A percentile compares a stretch with the other conserved stretches of the same genome.
Conservation (phyloP, 257 asterid genomes). For the Verbena officinalis region DNA sequence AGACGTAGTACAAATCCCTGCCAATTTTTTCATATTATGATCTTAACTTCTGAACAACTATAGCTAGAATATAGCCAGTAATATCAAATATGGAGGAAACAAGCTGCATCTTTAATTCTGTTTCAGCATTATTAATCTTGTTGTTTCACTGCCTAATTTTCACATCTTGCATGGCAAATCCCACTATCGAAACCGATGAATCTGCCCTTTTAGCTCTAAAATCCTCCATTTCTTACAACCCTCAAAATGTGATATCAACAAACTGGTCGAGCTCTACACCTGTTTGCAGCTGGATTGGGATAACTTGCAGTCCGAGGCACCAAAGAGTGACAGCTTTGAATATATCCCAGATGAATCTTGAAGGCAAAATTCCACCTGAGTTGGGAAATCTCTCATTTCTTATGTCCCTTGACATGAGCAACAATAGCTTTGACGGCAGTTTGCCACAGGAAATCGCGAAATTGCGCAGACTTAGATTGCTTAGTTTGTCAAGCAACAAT, state of each 20-base stretch:
- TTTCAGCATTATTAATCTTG: no score
- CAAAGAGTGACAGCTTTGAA: slow-evolving; percentile 29
- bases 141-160: no score
- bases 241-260: slow-evolving; percentile 4
- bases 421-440: slow-evolving; percentile 16
- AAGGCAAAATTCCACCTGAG: slow-evolving; percentile 35
- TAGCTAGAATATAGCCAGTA: no score
- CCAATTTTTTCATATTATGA: no score
- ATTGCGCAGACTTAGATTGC: slow-evolving; percentile 15
- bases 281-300: slow-evolving; percentile 38
- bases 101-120: no score
- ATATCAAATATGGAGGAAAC: no score
- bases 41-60: no score
- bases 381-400: slow-evolving; percentile 46
- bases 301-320: slow-evolving; percentile 34
- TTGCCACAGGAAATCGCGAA: neutral
- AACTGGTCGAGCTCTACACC: slow-evolving; percentile 33
- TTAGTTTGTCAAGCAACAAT: slow-evolving; percentile 26
- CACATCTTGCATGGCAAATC: no score
- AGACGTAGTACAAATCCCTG: no score
- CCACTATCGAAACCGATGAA: no score
- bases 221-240: slow-evolving; percentile 26
- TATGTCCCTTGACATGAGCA: slow-evolving; percentile 11
- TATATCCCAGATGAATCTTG: slow-evolving; percentile 28
- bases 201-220: neutral